phyloP scores from a whole-genome alignment of 352 stramenopile species.

The Phytophthora uliginosa region DNA sequence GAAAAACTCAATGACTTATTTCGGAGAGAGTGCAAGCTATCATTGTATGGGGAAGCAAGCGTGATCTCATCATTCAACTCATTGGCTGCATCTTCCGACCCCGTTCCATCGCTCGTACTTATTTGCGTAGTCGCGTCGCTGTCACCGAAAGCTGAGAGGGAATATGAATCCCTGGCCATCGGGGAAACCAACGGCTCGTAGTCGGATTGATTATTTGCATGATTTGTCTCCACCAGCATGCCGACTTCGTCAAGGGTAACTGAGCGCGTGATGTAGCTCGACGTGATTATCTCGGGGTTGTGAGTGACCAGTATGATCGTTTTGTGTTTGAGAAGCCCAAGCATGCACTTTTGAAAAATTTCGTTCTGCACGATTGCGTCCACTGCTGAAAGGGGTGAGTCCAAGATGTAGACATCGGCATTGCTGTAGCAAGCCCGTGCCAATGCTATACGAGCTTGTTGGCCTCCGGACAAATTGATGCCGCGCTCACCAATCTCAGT shows the following conservation, averaged over 20 bases:
- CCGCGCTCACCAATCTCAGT: constrained; percentile 98
- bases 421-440: constrained; percentile 83
- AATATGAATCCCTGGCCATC: constrained; percentile 14
- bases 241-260: constrained; percentile 35
- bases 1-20: constrained; percentile 11
- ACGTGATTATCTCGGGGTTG: constrained; percentile 79
- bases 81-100: constrained; percentile 9
- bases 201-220: constrained; percentile 11
- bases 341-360: constrained; percentile 87
- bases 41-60: constrained; percentile 7
- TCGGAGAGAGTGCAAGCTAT: background rate
- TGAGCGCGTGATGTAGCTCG: constrained; percentile 28
- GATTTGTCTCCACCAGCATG: constrained; percentile 22
- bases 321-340: constrained; percentile 49
- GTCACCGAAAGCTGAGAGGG: constrained; percentile 17
- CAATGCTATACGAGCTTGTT: constrained; percentile 87
- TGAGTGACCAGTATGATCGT: constrained; percentile 95
- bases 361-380: constrained; percentile 95
- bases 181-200: constrained; percentile 35
- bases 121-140: constrained; percentile 21
- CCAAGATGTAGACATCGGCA: constrained; percentile 84
- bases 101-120: constrained; percentile 18
- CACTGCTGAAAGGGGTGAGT: constrained; percentile 94
- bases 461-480: constrained; percentile 95
- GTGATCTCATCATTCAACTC: constrained; percentile 9